phyloP scores from a whole-genome alignment of 305 asterid genomes.

The Fraxinus xanthoxyloides region DNA sequence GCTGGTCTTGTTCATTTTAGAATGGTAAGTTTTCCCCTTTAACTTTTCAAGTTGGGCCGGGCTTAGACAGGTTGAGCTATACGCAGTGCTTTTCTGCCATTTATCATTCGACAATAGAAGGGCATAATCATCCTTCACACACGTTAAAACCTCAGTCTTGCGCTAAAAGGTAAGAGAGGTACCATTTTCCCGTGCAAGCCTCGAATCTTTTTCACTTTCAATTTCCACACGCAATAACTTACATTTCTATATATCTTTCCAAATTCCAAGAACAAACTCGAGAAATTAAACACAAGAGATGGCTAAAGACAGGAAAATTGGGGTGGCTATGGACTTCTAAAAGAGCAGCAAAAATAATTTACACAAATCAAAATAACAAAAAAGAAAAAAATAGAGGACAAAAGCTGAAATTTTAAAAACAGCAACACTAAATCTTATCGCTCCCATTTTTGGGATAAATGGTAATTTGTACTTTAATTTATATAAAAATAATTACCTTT shows the following conservation, averaged over 20 bases:
- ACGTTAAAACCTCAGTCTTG: neutral
- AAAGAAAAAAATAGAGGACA: too few relatives aligned
- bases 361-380: neutral
- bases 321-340: conserved; percentile 80
- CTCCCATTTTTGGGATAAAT: too few relatives aligned
- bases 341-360: conserved; percentile 81
- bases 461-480: too few relatives aligned
- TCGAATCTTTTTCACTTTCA: neutral
- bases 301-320: conserved; percentile 51
- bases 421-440: too few relatives aligned
- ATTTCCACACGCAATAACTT: conserved; percentile 3
- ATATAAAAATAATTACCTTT: too few relatives aligned
- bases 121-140: neutral
- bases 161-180: neutral
- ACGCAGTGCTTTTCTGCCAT: neutral
- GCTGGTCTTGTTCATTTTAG: neutral
- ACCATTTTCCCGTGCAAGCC: neutral
- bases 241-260: neutral
- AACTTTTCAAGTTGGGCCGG: neutral
- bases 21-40: neutral
- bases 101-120: neutral
- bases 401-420: too few relatives aligned
- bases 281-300: conserved; percentile 12
- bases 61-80: neutral
- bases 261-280: neutral